A percentile compares a stretch with the other conserved stretches of the same genome.
Evolutionary conservation across 2,329 filamentous ascomycete species (phyloP).

Genomic region (Verticillium dahliae): DNA sequence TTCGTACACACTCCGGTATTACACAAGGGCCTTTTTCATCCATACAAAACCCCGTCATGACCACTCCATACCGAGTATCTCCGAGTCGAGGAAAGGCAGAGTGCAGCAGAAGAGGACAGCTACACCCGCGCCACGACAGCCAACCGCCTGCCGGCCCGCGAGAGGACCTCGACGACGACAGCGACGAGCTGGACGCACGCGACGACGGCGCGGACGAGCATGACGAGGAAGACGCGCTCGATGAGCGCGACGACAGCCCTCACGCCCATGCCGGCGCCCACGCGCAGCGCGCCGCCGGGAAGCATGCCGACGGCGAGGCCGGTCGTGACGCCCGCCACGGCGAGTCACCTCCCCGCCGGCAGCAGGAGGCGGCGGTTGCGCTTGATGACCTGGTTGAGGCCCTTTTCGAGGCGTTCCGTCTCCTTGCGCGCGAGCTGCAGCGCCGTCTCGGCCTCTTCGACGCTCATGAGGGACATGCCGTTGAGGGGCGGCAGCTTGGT

Average conservation of each 20-base stretch:
- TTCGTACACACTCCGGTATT: neutral
- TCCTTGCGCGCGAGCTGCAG: conserved; percentile 48
- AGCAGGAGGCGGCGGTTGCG: conserved; percentile 51
- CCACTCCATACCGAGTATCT: too few relatives aligned
- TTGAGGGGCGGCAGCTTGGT: conserved; percentile 24
- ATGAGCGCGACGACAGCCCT: conserved; percentile 2
- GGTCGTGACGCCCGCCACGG: neutral
- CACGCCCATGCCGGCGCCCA: neutral
- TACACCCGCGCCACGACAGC: neutral
- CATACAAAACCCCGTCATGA: too few relatives aligned
- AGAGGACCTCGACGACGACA: conserved; percentile 10
- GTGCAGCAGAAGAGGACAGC: neutral
- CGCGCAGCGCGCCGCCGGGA: neutral
- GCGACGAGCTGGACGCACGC: conserved; percentile 11
- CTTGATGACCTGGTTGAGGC: conserved; percentile 51
- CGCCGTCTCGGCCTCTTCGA: conserved; percentile 57
- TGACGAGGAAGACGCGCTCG: conserved; percentile 9
- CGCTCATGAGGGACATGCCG: conserved; percentile 50
- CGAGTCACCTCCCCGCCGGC: neutral
- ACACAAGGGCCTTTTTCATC: neutral
- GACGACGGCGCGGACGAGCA: conserved; percentile 12
- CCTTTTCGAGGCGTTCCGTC: conserved; percentile 57
- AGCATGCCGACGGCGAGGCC: neutral
- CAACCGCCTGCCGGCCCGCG: neutral
- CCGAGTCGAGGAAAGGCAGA: too few relatives aligned